These are phyloP conservation scores for Paecilomyces sp. DNA, from an alignment of 2,329 filamentous ascomycete species.

Conservation along the genomic window DNA sequence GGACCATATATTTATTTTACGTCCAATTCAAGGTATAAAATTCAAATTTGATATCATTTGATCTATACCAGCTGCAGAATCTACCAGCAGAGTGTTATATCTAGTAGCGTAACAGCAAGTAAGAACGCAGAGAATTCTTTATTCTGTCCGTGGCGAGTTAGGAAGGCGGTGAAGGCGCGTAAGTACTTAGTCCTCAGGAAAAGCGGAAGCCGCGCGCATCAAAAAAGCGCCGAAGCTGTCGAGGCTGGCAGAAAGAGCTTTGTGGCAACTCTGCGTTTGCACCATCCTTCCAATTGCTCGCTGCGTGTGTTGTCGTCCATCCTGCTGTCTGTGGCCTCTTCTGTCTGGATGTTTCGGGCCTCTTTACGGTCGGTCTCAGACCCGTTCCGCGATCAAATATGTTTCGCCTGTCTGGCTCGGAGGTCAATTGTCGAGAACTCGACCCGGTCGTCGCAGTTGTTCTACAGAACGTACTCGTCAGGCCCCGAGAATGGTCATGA, in stretches of 20 bases:
- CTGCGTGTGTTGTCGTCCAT: background rate
- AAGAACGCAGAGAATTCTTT: too few species aligned
- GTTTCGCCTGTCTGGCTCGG: slow-evolving; percentile 25
- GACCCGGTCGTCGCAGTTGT: slow-evolving; percentile 18
- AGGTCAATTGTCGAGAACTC: slow-evolving; percentile 12
- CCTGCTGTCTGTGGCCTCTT: background rate
- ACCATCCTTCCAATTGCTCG: background rate
- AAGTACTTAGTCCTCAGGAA: background rate
- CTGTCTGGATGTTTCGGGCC: slow-evolving; percentile 29
- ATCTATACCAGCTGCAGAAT: too few species aligned
- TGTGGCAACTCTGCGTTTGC: background rate
- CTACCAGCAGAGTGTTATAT: too few species aligned
- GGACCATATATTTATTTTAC: background rate
- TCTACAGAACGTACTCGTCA: slow-evolving; percentile 14
- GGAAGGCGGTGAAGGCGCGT: slow-evolving; percentile 1
- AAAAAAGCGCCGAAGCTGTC: background rate
- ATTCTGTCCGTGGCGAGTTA: background rate
- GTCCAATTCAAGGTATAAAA: background rate
- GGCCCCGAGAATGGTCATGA: background rate
- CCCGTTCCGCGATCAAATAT: slow-evolving; percentile 27
- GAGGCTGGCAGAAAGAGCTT: background rate
- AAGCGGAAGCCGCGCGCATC: background rate
- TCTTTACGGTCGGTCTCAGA: slow-evolving; percentile 29
- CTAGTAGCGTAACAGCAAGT: too few species aligned
- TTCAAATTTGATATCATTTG: background rate